Evolutionary conservation across 1,284 basidiomycete species (phyloP), one percentile per base, ranked within the genome.

Genomic region (Meira nashicola): DNA sequence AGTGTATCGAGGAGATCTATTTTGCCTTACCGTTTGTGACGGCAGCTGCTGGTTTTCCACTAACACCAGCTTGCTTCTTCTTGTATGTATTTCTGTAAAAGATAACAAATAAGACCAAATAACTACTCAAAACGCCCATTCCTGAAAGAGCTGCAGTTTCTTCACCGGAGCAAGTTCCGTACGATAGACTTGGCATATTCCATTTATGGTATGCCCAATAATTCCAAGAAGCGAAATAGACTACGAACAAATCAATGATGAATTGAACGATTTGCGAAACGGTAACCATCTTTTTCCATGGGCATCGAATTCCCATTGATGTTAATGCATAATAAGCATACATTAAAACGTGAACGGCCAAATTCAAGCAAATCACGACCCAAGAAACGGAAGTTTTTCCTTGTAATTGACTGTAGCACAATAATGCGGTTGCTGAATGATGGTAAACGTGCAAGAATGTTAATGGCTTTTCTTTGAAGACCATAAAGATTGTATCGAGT

Each of bases 401-500:
- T 72, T 94, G 88, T 65, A 98, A 84, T 82, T 98, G 93, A 58
- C 87, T 87, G 80, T 87, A 97, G 82, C 94, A 97, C 62, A 98
- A 83, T 57, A 94, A 80, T 60, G 94, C 94, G 58, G 94, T 97
- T n/a, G 93, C 94, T 64, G 93, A 91, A 83, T 97, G 94, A 80
- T 97, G 94, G 84, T 95, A 97, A 70, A 97, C 93, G 80, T 98
- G 94, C 66, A 98, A 82, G 83, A 97, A 97, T 62, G 89, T 89
- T 94, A 97, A 83, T 28, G 91, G 90, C 81, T 97, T 96, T 84
- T 96, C 96, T 86, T 96, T 97, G 74, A 94, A 82, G n/a, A 90
- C 90, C 69, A 98, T 86, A 84, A 97, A 97, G 66, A 95, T 84
- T 6, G 94, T 96, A 83, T 97, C 94, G 64, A 94, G 79, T 60